phyloP scores from a whole-genome alignment of 2,329 filamentous ascomycete species.

The Phyllosticta ampelicida region DNA sequence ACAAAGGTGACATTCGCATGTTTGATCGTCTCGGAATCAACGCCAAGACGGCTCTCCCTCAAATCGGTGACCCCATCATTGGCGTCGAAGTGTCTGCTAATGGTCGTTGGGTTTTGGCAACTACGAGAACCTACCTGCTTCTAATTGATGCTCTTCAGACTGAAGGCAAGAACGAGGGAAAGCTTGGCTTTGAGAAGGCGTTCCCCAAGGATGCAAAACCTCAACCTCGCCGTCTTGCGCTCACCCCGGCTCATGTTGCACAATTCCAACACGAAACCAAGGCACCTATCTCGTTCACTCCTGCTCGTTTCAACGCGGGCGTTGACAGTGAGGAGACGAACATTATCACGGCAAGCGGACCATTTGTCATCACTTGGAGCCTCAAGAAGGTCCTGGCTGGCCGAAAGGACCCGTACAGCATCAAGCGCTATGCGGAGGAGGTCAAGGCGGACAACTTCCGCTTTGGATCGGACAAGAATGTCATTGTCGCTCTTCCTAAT shows the following conservation, averaged over 20 bases:
- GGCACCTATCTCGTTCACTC: conserved; percentile 74
- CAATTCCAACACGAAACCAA: conserved; percentile 97
- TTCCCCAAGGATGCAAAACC: conserved; percentile 92
- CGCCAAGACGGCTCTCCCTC: conserved; percentile 93
- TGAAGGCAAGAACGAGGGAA: conserved; percentile 89
- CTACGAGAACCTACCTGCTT: conserved; percentile 86
- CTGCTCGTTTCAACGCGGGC: conserved; percentile 88
- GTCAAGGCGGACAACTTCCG: conserved; percentile 99
- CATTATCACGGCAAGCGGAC: conserved; percentile 92
- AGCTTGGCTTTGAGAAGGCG: conserved; percentile 90
- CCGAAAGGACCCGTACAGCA: conserved; percentile 80
- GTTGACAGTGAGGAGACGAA: conserved; percentile 73
- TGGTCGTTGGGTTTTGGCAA: conserved; percentile 89
- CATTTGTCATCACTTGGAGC: conserved; percentile 95
- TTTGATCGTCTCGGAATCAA: conserved; percentile 96
- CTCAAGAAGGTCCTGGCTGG: conserved; percentile 78
- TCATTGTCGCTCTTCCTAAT: conserved; percentile 92
- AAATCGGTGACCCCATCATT: conserved; percentile 87
- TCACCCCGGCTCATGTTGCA: conserved; percentile 85
- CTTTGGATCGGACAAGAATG: conserved; percentile 92
- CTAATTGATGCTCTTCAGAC: conserved; percentile 88
- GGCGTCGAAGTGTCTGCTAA: conserved; percentile 93
- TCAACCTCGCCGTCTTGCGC: conserved; percentile 76
- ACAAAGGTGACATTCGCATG: conserved; percentile 93
- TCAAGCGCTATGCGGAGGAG: conserved; percentile 91